phyloP scores from a whole-genome alignment of 1,284 basidiomycete species.

The Erythrobasidium hasegawianum region DNA sequence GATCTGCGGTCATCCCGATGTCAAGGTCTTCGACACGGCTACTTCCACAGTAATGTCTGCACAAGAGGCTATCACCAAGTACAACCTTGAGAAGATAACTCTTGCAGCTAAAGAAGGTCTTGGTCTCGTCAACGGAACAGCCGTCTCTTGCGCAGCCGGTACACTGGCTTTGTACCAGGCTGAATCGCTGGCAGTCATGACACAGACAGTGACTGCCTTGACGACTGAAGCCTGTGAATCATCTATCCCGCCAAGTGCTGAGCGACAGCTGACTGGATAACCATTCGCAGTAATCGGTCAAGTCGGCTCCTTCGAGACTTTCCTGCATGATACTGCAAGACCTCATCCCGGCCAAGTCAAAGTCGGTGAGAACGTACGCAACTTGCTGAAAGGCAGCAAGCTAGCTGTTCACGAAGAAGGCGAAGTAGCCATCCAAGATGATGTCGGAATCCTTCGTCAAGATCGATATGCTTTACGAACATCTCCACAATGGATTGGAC shows the following conservation, averaged over 20 bases:
- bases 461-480: slow-evolving; percentile 76
- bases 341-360: slow-evolving; percentile 86
- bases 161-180: slow-evolving; percentile 63
- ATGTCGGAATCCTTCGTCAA: slow-evolving; percentile 65
- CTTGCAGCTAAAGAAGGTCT: slow-evolving; percentile 78
- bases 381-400: slow-evolving; percentile 65
- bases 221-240: slow-evolving; percentile 63
- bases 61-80: slow-evolving; percentile 62
- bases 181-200: slow-evolving; percentile 64
- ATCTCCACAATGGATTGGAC: slow-evolving; percentile 78
- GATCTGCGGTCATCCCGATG: slow-evolving; percentile 72
- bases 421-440: slow-evolving; percentile 63
- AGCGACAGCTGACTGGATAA: neutral
- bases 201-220: slow-evolving; percentile 75
- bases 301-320: slow-evolving; percentile 68
- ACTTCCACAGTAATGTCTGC: slow-evolving; percentile 54
- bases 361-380: slow-evolving; percentile 64
- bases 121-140: slow-evolving; percentile 72
- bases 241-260: slow-evolving; percentile 48
- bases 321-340: slow-evolving; percentile 70
- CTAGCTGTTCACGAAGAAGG: slow-evolving; percentile 63
- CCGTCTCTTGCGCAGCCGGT: slow-evolving; percentile 61
- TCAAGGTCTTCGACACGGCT: slow-evolving; percentile 58
- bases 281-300: slow-evolving; percentile 55
- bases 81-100: slow-evolving; percentile 63